Evolutionary conservation across 1,139 yeast genomes (phyloP), one percentile per base, ranked within the genome.

Genomic region (Kodamaea derodonti): DNA sequence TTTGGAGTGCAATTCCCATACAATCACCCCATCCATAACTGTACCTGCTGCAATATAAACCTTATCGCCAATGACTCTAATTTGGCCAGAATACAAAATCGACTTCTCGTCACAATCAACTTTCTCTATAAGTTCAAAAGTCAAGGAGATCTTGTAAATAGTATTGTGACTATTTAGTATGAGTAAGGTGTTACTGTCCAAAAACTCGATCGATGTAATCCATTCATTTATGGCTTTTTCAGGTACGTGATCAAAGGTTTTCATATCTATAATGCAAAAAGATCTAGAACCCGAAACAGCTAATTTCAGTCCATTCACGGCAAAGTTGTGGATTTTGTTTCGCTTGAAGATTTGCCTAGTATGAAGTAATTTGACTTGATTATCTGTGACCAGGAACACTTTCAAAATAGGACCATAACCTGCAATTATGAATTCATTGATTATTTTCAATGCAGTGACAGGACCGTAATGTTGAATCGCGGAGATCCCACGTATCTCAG

Each of bases 31-130:
- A 34, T 82, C 80, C 80, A 90, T 80, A 1, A 92, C 97, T 0
- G 98, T 92, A 16, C 97, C 97, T 0, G 96, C 90, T 17, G 87
- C 87, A 10, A 87, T 67, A 10, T 72, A 53, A 0, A 81, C 74
- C 8, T 60, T 64, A 14, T 35, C 33, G n/a, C 54, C 54, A 6
- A 68, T 41, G 1, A 78, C 73, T 36, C 71, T 69, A 26, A 92
- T 73, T 2, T 87, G 70, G 0, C 97, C 97, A 13, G 95, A 84
- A 53, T 92, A 92, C 29, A 92, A 67, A 29, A 92, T 82, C 4
- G 96, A 84, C 47, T 84, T 80, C 56, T 87, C 95, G 14, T 73
- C 72, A 48, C 84, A 78, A 14, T 75, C 67, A 23, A 68, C 65
- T 15, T 67, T 70, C 9, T 64, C 62, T 1, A 58, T 39, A 0